These are phyloP conservation scores for Aspergillus sclerotioniger DNA, from an alignment of 495 filamentous ascomycete species.

Conservation along the genomic window DNA sequence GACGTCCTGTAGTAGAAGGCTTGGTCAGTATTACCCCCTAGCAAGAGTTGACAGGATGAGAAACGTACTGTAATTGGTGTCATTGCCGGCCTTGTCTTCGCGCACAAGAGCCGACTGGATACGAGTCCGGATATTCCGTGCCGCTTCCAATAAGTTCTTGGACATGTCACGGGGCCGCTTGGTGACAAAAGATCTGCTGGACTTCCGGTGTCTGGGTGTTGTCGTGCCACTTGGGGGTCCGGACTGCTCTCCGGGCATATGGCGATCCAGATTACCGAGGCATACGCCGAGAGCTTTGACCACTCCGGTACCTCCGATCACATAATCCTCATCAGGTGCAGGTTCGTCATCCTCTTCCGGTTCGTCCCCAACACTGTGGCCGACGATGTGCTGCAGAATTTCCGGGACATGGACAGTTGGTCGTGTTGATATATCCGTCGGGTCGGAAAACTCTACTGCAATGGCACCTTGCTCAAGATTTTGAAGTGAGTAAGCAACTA, in stretches of 20 bases:
- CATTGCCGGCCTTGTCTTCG: constrained; percentile 65
- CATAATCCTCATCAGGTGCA: constrained; percentile 88
- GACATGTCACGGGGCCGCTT: constrained; percentile 88
- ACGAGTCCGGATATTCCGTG: constrained; percentile 79
- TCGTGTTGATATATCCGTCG: constrained; percentile 32
- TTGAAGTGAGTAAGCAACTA: constrained; percentile 87
- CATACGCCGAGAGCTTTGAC: constrained; percentile 92
- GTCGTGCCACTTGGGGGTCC: constrained; percentile 50
- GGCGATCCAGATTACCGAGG: constrained; percentile 63
- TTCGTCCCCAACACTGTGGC: constrained; percentile 49
- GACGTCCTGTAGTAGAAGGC: constrained; percentile 53
- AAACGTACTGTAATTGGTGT: constrained; percentile 73
- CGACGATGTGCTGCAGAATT: constrained; percentile 65
- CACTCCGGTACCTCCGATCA: constrained; percentile 92
- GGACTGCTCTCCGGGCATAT: constrained; percentile 38
- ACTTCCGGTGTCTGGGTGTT: constrained; percentile 51
- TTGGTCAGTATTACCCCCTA: constrained; percentile 17
- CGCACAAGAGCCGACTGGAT: constrained; percentile 82
- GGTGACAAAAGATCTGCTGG: constrained; percentile 38
- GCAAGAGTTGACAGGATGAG: not conserved
- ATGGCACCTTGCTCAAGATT: constrained; percentile 73
- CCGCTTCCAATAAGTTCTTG: constrained; percentile 79
- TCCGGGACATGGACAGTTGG: constrained; percentile 55
- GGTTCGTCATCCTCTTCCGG: constrained; percentile 65
- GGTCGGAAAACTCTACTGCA: constrained; percentile 42